Conservation (phyloP, 306 rosid species). For the Vigna mungo region DNA sequence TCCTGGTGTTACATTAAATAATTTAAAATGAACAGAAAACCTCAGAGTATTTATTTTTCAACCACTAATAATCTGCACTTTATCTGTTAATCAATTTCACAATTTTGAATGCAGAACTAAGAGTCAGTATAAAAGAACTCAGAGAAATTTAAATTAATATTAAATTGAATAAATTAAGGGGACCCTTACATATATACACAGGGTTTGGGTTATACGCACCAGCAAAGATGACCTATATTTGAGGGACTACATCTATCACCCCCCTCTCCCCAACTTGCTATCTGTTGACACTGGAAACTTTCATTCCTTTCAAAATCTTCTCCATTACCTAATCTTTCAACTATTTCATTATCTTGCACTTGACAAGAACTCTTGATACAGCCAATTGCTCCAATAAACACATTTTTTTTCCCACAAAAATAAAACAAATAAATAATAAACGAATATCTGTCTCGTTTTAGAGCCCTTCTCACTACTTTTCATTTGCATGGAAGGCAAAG, state of each 20-base stretch:
- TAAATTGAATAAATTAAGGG: not conserved
- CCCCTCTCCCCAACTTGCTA: not conserved
- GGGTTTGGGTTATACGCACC: not conserved
- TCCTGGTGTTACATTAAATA: slow-evolving; percentile 9
- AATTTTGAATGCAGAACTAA: slow-evolving; percentile 35
- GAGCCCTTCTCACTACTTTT: not conserved
- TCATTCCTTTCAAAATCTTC: too few species aligned
- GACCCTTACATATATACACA: not conserved
- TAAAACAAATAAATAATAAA: not conserved
- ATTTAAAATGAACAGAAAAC: slow-evolving; percentile 12
- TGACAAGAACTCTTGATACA: not conserved
- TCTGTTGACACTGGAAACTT: slow-evolving; percentile 3
- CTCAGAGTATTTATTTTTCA: not conserved
- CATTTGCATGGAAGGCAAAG: not conserved
- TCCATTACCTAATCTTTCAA: not conserved
- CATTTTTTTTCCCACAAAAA: not conserved
- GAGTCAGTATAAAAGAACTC: slow-evolving; percentile 2
- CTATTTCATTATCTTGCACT: not conserved
- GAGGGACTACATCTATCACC: too few species aligned
- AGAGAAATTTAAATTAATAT: not conserved
- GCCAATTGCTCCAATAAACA: slow-evolving; percentile 1
- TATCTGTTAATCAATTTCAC: not conserved
- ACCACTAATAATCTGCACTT: slow-evolving; percentile 33
- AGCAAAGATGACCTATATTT: not conserved
- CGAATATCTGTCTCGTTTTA: slow-evolving; percentile 10